Conservation (phyloP, 139 green algal species). For the Marvania coccoides region DNA sequence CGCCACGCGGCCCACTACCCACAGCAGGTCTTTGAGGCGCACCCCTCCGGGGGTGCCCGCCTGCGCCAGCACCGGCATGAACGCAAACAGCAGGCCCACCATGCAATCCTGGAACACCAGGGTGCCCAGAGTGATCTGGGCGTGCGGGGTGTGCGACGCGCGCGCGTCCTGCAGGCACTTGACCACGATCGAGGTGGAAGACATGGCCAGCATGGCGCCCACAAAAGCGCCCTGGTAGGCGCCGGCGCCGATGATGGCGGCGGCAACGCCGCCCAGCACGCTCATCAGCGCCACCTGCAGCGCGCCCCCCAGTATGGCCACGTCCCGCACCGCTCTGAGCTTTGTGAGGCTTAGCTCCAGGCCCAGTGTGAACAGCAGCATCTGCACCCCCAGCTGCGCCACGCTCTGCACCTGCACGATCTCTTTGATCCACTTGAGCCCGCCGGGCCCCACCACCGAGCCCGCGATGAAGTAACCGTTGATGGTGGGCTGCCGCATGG, state of each 20-base stretch:
- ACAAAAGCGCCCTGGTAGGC: conserved; percentile 77
- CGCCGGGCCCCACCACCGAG: conserved; percentile 80
- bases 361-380: conserved; percentile 92
- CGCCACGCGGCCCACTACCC: conserved; percentile 14
- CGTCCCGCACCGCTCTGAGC: conserved; percentile 67
- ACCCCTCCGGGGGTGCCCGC: conserved; percentile 2
- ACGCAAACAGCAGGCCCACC: conserved; percentile 90
- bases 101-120: conserved; percentile 87
- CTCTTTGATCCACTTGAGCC: conserved; percentile 70
- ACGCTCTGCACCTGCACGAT: conserved; percentile 74
- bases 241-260: conserved; percentile 26
- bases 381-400: conserved; percentile 90
- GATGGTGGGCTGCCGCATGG: conserved; percentile 81
- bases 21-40: background rate
- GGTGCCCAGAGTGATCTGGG: conserved; percentile 88
- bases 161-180: conserved; percentile 73
- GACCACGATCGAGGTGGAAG: conserved; percentile 75
- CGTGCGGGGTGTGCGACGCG: conserved; percentile 42
- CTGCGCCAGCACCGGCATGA: conserved; percentile 74
- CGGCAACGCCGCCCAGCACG: conserved; percentile 16
- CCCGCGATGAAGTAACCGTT: conserved; percentile 96
- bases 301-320: conserved; percentile 69
- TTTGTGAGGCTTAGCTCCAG: conserved; percentile 85
- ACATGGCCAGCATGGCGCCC: conserved; percentile 81
- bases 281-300: conserved; percentile 43